Evolutionary conservation across 768 basidiomycete species (phyloP).

Genomic region (Rubroboletus pulcherrimus): DNA sequence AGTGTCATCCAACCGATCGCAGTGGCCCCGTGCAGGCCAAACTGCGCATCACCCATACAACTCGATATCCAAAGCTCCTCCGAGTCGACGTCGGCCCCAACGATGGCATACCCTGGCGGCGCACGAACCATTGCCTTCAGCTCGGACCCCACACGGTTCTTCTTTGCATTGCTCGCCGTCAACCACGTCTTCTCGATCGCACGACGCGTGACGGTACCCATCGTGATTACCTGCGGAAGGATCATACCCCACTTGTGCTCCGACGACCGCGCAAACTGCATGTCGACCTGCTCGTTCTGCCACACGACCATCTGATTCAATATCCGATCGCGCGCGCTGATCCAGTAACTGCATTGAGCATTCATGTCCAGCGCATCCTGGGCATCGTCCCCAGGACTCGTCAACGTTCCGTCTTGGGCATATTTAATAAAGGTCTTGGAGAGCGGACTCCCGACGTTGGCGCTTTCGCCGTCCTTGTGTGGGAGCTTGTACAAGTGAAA

Average conservation of each 20-base stretch:
- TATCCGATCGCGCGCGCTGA: conserved; percentile 88
- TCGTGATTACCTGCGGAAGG: conserved; percentile 92
- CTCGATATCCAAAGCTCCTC: conserved; percentile 99
- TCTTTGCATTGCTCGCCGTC: conserved; percentile 97
- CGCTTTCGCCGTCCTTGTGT: conserved; percentile 91
- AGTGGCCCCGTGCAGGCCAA: conserved; percentile 93
- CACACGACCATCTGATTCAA: conserved; percentile 91
- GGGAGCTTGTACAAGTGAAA: conserved; percentile 88
- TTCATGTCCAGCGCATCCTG: conserved; percentile 87
- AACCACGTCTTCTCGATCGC: conserved; percentile 99
- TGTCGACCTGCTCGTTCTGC: conserved; percentile 48
- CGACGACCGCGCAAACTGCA: conserved; percentile 45
- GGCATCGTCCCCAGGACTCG: conserved; percentile 77
- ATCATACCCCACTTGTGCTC: conserved; percentile 81
- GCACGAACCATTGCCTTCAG: conserved; percentile 97
- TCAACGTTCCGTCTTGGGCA: conserved; percentile 82
- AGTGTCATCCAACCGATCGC: conserved; percentile 99
- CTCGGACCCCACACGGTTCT: conserved; percentile 96
- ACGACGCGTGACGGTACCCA: conserved; percentile 97
- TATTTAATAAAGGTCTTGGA: conserved; percentile 86
- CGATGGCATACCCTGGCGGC: conserved; percentile 88
- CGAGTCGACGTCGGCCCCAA: conserved; percentile 98
- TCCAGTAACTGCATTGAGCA: conserved; percentile 96
- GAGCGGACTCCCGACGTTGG: conserved; percentile 93
- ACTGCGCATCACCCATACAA: conserved; percentile 97